Evolutionary conservation across 768 basidiomycete species (phyloP), one percentile per base, ranked within the genome.

Genomic region (Plicaturopsis crispa): DNA sequence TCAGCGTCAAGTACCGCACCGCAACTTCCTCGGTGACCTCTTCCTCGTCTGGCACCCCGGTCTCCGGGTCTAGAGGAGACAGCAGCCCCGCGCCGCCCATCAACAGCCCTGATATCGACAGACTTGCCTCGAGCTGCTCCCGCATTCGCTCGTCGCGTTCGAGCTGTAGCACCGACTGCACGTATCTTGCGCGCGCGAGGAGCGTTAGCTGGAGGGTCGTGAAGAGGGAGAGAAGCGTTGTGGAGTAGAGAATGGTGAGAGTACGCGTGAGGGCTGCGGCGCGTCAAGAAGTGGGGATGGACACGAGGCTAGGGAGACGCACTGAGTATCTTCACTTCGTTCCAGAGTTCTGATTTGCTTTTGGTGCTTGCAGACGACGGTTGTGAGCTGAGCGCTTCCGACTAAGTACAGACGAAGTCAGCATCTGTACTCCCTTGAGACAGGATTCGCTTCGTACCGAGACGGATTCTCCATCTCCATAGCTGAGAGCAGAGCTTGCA

Each of bases 251-350:
- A 0, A 84, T 78, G 5, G 92, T 92, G 19, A 98, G 61, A 12
- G 87, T 81, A 38, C 93, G 72, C 2, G 92, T 94, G 42, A 97
- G 75, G 5, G 90, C 91, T 96, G 42, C 12, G 20, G 7, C 28
- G 43, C 13, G 17, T 12, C n/a, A n/a, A n/a, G n/a, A n/a, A n/a
- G n/a, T n/a, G n/a, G n/a, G n/a, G n/a, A n/a, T n/a, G n/a, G n/a
- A n/a, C n/a, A n/a, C n/a, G n/a, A n/a, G n/a, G n/a, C n/a, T n/a
- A n/a, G n/a, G n/a, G n/a, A 17, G 1, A 65, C 73, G 34, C 51
- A 83, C 88, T 80, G 22, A 93, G 76, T 24, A 91, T 74, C 57
- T 96, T 97, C 24, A 96, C 73, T 59, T 96, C 90, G 41, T 80
- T 80, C 94, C 94, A 98, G 5, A 98, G 65, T 50, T 93, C 83